Base-by-base conservation (phyloP, 192 early-diverging fungal species). In the Linnemannia schmuckeri region DNA sequence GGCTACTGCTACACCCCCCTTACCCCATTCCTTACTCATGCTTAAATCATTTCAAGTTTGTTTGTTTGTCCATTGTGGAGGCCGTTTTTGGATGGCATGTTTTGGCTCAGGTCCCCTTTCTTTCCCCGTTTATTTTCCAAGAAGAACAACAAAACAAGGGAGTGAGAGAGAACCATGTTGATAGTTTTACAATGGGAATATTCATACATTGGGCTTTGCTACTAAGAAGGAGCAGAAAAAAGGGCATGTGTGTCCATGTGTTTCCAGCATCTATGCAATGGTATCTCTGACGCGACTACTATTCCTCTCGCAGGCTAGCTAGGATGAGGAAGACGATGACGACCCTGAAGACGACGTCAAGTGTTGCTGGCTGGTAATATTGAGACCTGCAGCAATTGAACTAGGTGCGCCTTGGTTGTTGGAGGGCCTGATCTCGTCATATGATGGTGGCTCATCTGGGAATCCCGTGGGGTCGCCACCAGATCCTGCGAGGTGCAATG, bases 361-460 rank as follows among this genome's bases (percentile, higher is more conserved):
- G 15, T 35, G 61, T 10, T 66, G 61, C 10, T 52, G 49, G 18
- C 18, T 22, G 20, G 27, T 66, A 33, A 10, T 33, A 24, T 77
- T 54, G 40, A 85, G 74, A 44, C 83, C 83, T 66, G 61, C 61
- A 46, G 78, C 78, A 52, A 76, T 76, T 10, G 80, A 75, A 8
- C 74, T 77, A 37, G 78, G 47, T 12, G 63, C 78, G 0, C 77
- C 40, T 49, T 76, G 69, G 3, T 70, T 74, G 63, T 80, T 79
- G 61, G n/a, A 13, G 1, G 74, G 70, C 54, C 83, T 74, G 38
- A 85, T 75, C 69, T 85, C 78, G 17, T 85, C 83, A 42, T 85
- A 85, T 2, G 83, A 74, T 63, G 83, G 83, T n/a, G 83, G 83
- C 52, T 85, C 83, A 52, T 85, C 83, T 41, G 83, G 78, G 78